Base-by-base conservation (phyloP, 768 basidiomycete species). In the Dictyophora rubrovolvata region DNA sequence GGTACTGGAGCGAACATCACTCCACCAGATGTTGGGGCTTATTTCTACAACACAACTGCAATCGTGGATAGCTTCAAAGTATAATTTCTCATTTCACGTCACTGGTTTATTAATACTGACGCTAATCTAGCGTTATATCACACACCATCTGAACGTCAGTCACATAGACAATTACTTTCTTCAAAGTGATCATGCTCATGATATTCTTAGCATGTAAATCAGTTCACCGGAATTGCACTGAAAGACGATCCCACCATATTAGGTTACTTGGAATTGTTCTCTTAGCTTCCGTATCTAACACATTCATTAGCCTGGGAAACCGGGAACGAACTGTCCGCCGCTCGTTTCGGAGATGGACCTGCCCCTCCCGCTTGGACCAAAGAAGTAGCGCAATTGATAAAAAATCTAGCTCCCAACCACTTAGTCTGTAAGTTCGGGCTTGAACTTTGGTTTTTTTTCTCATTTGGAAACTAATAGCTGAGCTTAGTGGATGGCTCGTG, bases 191-290 rank as follows among this genome's bases (percentile, higher is more conserved):
- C 36, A 56, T 5, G 5, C 18, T 60, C 50, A 51, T 46, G n/a
- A 5, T 56, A 61, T 5, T 49, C 58, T 5, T 60, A 63, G 55
- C 68, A 69, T 58, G 64, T 65, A 54, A 69, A 69, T 57, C 48
- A 47, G 1, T 69, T 64, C 62, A 69, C 67, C 11, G 68, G 68
- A 2, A 63, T 65, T 35, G 64, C 64, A 17, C 59, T 64, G 42
- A 67, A 67, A 28, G 66, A 69, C 49, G 68, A 69, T 53, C 68
- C 68, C 1, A 69, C 67, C 1, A 69, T 69, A 48, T 55, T 69
- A 12, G 64, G 58, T 59, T 14, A 22, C 36, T 10, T 23, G 9
- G 6, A 7, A 10, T 35, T 16, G 8, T 18, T 18, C 50, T 51
- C 20, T 20, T 51, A 16, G 3, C 5, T 51, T 12, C 14, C 11